Conservation (phyloP, 1,284 basidiomycete species). For the Nidula niveotomentosa region DNA sequence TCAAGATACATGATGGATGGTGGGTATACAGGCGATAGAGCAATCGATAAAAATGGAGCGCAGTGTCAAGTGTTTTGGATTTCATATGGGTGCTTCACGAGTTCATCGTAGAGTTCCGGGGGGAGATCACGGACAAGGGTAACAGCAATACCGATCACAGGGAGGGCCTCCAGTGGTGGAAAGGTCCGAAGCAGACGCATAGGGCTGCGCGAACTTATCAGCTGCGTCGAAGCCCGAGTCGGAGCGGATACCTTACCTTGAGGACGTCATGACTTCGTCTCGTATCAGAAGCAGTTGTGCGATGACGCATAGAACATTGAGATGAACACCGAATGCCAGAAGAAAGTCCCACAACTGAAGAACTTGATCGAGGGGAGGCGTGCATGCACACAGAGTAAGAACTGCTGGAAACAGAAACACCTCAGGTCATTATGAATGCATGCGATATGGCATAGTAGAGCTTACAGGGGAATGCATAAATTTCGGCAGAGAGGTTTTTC, state of each 20-base stretch:
- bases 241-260: slow-evolving; percentile 56
- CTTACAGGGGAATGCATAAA: slow-evolving; percentile 96
- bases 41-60: not conserved
- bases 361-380: slow-evolving; percentile 93
- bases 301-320: slow-evolving; percentile 96
- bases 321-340: slow-evolving; percentile 92
- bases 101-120: slow-evolving; percentile 85
- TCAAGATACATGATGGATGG: too few relatives aligned
- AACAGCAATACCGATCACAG: slow-evolving; percentile 90
- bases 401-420: slow-evolving; percentile 56
- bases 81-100: slow-evolving; percentile 88
- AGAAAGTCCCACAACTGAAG: slow-evolving; percentile 97
- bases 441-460: slow-evolving; percentile 11
- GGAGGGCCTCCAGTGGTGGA: slow-evolving; percentile 85
- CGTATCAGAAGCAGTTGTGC: slow-evolving; percentile 91
- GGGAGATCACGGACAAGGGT: slow-evolving; percentile 92
- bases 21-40: not conserved
- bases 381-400: slow-evolving; percentile 94
- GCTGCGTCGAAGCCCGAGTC: slow-evolving; percentile 2
- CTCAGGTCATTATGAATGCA: slow-evolving; percentile 3
- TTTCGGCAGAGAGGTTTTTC: slow-evolving; percentile 95
- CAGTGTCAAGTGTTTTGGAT: slow-evolving; percentile 29
- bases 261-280: slow-evolving; percentile 82
- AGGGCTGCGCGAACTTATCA: slow-evolving; percentile 54
- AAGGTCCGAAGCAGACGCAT: slow-evolving; percentile 96